phyloP scores from a whole-genome alignment of 2,329 filamentous ascomycete species.

The Fusarium agapanthi region DNA sequence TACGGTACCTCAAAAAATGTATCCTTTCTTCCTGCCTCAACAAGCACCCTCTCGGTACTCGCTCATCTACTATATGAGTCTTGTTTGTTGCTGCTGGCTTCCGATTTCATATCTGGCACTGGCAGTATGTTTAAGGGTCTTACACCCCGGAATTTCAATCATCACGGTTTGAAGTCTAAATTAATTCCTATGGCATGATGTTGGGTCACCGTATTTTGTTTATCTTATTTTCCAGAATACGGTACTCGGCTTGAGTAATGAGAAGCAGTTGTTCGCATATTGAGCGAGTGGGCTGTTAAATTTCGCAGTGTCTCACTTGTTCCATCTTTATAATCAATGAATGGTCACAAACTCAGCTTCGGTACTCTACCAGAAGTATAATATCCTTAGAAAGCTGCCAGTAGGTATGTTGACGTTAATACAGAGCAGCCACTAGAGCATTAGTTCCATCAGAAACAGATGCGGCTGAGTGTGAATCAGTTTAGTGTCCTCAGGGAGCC shows the following conservation, averaged over 20 bases:
- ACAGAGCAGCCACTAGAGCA: neutral
- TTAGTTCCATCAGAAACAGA: slow-evolving; percentile 8
- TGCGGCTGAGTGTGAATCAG: slow-evolving; percentile 23
- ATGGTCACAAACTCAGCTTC: neutral
- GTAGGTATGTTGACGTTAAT: neutral
- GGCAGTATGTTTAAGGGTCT: neutral
- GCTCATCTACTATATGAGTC: neutral
- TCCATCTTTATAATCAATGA: neutral
- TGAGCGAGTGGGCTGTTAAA: neutral
- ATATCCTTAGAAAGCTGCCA: neutral
- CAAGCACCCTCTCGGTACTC: neutral
- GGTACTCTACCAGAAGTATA: neutral
- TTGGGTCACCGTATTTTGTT: too few relatives aligned
- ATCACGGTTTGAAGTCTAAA: neutral
- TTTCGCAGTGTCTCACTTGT: too few relatives aligned
- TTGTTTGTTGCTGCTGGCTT: neutral
- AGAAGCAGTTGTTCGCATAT: neutral
- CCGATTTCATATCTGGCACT: neutral
- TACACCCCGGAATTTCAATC: too few relatives aligned
- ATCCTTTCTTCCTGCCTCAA: neutral
- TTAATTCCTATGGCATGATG: too few relatives aligned
- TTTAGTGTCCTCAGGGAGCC: neutral
- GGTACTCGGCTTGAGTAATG: neutral
- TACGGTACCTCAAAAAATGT: neutral
- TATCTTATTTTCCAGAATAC: neutral